Evolutionary conservation across 164 flowering plant species (phyloP).

Genomic region (Aristolochia contorta): DNA sequence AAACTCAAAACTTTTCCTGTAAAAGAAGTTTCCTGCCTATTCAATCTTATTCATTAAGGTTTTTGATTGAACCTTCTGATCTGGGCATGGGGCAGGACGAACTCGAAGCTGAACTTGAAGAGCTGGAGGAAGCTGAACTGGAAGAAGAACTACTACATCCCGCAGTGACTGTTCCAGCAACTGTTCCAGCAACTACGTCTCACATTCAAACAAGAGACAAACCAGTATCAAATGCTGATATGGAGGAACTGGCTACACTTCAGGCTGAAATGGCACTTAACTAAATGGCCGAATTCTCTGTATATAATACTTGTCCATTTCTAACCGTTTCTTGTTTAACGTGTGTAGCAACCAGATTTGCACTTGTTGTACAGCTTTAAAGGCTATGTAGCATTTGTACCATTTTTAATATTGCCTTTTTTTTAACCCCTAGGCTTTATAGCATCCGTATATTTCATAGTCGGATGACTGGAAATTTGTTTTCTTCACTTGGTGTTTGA

Average conservation of each 20-base stretch:
- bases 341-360: too few species aligned
- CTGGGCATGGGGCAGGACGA: conserved; percentile 6
- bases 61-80: not conserved
- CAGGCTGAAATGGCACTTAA: conserved; percentile 7
- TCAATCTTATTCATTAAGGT: not conserved
- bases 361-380: too few species aligned
- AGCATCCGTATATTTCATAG: too few species aligned
- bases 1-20: not conserved
- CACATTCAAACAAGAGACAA: not conserved
- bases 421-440: too few species aligned
- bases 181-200: not conserved
- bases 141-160: conserved; percentile 1
- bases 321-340: too few species aligned
- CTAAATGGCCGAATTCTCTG: too few species aligned
- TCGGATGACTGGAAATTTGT: too few species aligned
- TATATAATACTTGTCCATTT: too few species aligned
- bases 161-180: not conserved
- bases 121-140: conserved; percentile 7
- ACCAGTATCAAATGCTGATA: not conserved
- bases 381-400: too few species aligned
- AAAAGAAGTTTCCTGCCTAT: not conserved
- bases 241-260: conserved; percentile 3
- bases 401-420: too few species aligned
- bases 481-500: too few species aligned
- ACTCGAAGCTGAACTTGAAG: conserved; percentile 6